Conservation (phyloP, 2,329 filamentous ascomycete genomes). For the Uncinocarpus reesii region DNA sequence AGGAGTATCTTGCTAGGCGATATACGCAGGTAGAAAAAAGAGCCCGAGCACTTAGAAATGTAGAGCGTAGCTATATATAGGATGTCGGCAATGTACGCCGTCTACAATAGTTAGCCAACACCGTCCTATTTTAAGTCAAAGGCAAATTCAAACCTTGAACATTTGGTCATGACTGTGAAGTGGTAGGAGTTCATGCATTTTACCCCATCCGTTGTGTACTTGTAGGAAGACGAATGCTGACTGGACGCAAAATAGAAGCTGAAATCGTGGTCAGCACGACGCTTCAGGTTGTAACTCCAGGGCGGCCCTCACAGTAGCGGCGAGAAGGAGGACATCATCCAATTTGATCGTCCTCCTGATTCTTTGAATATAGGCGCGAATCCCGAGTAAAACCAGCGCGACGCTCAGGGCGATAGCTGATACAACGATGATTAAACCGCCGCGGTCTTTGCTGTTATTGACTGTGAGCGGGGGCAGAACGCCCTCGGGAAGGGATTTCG, state of each 20-base stretch:
- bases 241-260: conserved; percentile 32
- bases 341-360: conserved; percentile 24
- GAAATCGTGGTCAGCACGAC: conserved; percentile 5
- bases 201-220: conserved; percentile 35
- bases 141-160: conserved; percentile 27
- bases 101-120: conserved; percentile 18
- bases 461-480: conserved; percentile 28
- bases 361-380: conserved; percentile 33
- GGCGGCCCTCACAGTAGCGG: conserved; percentile 13
- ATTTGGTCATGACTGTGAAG: conserved; percentile 21
- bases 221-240: conserved; percentile 30
- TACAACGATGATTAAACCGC: conserved; percentile 34
- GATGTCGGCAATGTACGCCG: conserved; percentile 32
- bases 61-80: conserved; percentile 34
- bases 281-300: conserved; percentile 12
- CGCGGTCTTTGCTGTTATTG: conserved; percentile 32
- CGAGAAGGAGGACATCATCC: conserved; percentile 30
- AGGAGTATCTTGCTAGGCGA: conserved; percentile 29
- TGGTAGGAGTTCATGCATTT: conserved; percentile 18
- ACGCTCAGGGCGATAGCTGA: conserved; percentile 33
- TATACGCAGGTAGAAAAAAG: conserved; percentile 32
- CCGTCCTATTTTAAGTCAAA: neutral
- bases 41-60: conserved; percentile 36
- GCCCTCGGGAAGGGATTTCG: conserved; percentile 16
- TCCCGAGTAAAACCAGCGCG: conserved; percentile 31